These are phyloP conservation scores for Emericellopsis terricola DNA, from an alignment of 495 filamentous ascomycete species.

Conservation along the genomic window DNA sequence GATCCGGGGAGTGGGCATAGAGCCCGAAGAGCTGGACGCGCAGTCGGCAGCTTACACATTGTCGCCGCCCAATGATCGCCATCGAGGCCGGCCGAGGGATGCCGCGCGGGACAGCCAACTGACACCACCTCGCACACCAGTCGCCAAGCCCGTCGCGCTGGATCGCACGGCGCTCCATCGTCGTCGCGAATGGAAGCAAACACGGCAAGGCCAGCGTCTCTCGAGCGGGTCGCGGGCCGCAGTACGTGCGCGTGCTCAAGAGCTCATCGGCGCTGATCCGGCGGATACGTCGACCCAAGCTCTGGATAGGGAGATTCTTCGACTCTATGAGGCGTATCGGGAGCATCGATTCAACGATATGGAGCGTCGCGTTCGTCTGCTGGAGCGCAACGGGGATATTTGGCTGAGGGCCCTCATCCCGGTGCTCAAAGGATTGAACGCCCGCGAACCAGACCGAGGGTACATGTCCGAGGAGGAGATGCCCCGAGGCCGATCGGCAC, in stretches of 20 bases:
- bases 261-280: not conserved
- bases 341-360: slow-evolving; percentile 15
- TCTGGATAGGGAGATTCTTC: slow-evolving; percentile 7
- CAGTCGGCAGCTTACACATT: too few species aligned
- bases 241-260: slow-evolving; percentile 5
- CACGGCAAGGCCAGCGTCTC: slow-evolving; percentile 6
- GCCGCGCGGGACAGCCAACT: too few species aligned
- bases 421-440: slow-evolving; percentile 14
- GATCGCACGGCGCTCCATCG: slow-evolving; percentile 6
- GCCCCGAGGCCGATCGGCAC: slow-evolving; percentile 9
- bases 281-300: slow-evolving; percentile 7
- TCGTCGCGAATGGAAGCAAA: slow-evolving; percentile 5
- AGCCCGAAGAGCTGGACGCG: too few species aligned
- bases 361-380: slow-evolving; percentile 11
- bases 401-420: slow-evolving; percentile 13
- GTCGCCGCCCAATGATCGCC: too few species aligned
- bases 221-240: slow-evolving; percentile 4
- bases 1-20: too few species aligned
- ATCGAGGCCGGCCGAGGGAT: too few species aligned
- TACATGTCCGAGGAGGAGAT: slow-evolving; percentile 10
- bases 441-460: not conserved
- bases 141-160: not conserved
- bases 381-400: slow-evolving; percentile 14
- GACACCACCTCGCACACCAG: too few species aligned
- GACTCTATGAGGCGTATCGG: slow-evolving; percentile 14